phyloP scores from a whole-genome alignment of 2,329 filamentous ascomycete species.

The Mollisia scopiformis region DNA sequence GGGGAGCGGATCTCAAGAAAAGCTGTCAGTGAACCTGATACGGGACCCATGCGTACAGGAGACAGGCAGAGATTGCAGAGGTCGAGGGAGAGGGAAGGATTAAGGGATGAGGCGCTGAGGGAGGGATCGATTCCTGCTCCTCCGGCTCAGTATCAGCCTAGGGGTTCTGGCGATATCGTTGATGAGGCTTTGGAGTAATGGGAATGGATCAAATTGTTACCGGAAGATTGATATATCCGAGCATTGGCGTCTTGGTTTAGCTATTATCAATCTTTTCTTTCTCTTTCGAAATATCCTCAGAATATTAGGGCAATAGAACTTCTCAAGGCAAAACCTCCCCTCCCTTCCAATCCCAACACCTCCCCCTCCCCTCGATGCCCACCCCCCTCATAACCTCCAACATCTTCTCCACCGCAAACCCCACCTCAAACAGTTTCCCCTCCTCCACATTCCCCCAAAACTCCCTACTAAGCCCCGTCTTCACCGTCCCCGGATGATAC shows the following conservation, averaged over 20 bases:
- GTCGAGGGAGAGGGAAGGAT: not conserved
- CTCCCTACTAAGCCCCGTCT: conserved; percentile 70
- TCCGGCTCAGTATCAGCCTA: too few species aligned
- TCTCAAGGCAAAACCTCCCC: conserved; percentile 53
- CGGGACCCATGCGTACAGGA: not conserved
- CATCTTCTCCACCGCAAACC: conserved; percentile 68
- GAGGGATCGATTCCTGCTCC: not conserved
- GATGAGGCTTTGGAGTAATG: not conserved
- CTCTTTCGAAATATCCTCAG: too few species aligned
- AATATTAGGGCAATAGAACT: too few species aligned
- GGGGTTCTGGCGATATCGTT: too few species aligned
- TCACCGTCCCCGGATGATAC: conserved; percentile 81
- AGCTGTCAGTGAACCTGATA: not conserved
- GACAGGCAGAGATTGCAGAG: not conserved
- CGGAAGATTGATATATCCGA: too few species aligned
- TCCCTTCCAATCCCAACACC: conserved; percentile 72
- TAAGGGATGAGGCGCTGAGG: not conserved
- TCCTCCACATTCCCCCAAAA: conserved; percentile 70
- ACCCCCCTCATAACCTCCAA: conserved; percentile 57
- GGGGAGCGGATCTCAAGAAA: not conserved
- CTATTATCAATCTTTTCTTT: too few species aligned
- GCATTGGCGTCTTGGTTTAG: too few species aligned
- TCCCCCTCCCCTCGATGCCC: conserved; percentile 56
- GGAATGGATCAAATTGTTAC: too few species aligned
- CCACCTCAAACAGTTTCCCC: conserved; percentile 66